A percentile compares a stretch with the other conserved stretches of the same genome.
These are phyloP conservation scores for Tetradesmus lagerheimii DNA, from an alignment of 139 green algal species.

Conservation along the genomic window DNA sequence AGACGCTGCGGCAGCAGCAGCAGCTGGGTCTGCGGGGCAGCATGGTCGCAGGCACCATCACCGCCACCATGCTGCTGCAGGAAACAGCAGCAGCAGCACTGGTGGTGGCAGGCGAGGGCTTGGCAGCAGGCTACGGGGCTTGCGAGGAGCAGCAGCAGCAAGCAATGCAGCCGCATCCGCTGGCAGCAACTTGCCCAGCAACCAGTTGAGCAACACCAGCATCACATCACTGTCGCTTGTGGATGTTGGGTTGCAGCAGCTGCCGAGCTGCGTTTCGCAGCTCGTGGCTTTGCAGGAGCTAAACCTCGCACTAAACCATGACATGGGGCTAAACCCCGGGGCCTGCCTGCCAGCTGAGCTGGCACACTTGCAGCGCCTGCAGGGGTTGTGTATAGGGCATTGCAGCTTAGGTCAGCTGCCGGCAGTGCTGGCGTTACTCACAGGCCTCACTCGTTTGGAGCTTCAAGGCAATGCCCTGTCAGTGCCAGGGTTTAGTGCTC, in stretches of 20 bases:
- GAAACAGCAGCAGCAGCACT: not conserved
- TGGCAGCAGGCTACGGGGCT: not conserved
- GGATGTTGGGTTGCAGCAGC: constrained; percentile 4
- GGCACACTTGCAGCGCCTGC: not conserved
- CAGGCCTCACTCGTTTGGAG: constrained; percentile 19
- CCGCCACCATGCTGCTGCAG: not conserved
- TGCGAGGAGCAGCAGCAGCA: not conserved
- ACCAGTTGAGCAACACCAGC: constrained; percentile 1
- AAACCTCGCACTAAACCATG: constrained; percentile 27
- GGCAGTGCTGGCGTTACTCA: not conserved
- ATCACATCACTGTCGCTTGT: not conserved
- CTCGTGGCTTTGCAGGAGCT: constrained; percentile 36
- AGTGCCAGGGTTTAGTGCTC: not conserved
- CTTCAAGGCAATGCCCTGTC: constrained; percentile 42
- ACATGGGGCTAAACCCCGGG: constrained; percentile 18
- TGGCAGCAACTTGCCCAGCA: not conserved
- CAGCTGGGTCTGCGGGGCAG: not conserved
- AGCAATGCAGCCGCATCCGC: not conserved
- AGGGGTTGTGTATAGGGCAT: constrained; percentile 10
- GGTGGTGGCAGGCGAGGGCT: not conserved
- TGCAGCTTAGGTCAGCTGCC: constrained; percentile 39
- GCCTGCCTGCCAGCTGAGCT: constrained; percentile 26
- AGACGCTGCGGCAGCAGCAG: not conserved
- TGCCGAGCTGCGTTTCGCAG: constrained; percentile 14
- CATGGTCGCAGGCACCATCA: not conserved